Evolutionary conservation across 352 stramenopile species (phyloP), one percentile per base, ranked within the genome.

Genomic region (Globisporangium carolinianum): DNA sequence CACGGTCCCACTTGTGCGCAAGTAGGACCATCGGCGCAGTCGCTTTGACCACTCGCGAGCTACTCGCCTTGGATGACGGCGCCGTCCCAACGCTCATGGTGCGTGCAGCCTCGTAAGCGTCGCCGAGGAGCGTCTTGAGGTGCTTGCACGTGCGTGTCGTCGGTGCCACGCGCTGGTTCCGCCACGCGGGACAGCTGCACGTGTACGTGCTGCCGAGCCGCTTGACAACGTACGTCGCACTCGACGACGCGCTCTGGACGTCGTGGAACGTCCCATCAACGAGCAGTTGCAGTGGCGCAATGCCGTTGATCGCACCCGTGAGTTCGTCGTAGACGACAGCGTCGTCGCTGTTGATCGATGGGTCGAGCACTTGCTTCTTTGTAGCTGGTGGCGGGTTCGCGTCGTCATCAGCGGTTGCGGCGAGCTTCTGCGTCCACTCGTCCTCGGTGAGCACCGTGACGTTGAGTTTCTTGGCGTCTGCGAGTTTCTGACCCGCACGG

Each of bases 101-200:
- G 6, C 73, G 71, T 5, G 53, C 53, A 35, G 45, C 65, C 43
- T 89, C 79, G 51, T 79, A 86, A 9, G 47, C 67, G 10, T 81
- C 73, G 8, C 79, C 79, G 0, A 89, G 51, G 11, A 82, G 50
- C 51, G 76, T 47, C 48, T 80, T 79, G 37, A 89, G 52, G 55
- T 89, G 79, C 54, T 89, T 89, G 54, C 79, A 89, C 0, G 77
- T 87, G 12, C 79, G 67, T 0, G 63, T 62, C 7, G 64, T 78
- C 9, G 73, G 70, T 2, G 72, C 66, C 18, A 73, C 57, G 48
- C 71, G 69, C 50, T 89, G 79, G 62, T 84, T 86, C 1, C 70
- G 67, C 79, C 79, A 89, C n/a, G 77, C 76, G 8, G 77, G 78
- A 48, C 79, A 89, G 41, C 53, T 87, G 60, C 79, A 89, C 17